A percentile compares a stretch with the other conserved stretches of the same genome.
Evolutionary conservation across 352 stramenopile genomes (phyloP).

Genomic region (Phytophthora boehmeriae): DNA sequence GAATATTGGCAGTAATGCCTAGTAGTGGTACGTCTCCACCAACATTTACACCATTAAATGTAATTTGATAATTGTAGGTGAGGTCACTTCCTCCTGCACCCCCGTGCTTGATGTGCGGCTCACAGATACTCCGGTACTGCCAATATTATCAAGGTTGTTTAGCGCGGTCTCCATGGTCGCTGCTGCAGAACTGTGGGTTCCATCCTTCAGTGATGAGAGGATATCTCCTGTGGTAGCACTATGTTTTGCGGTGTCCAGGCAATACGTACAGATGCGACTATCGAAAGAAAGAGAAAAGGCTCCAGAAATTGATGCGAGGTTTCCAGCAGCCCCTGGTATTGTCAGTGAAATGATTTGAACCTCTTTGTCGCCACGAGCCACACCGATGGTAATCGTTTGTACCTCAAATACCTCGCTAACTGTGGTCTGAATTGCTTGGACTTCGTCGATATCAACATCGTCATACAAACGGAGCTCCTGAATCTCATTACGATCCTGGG

Average conservation of each 20-base stretch:
- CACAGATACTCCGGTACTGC: conserved; percentile 37
- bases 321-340: conserved; percentile 66
- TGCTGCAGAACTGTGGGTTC: conserved; percentile 21
- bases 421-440: conserved; percentile 89
- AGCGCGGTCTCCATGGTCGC: conserved; percentile 35
- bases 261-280: conserved; percentile 70
- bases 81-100: conserved; percentile 45
- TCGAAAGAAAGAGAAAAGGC: conserved; percentile 65
- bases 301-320: conserved; percentile 53
- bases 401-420: conserved; percentile 83
- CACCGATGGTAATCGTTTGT: conserved; percentile 86
- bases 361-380: conserved; percentile 64
- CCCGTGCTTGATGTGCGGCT: conserved; percentile 18
- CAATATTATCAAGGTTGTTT: conserved; percentile 62
- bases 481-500: conserved; percentile 92
- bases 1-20: conserved; percentile 51
- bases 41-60: conserved; percentile 81
- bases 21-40: conserved; percentile 89
- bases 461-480: conserved; percentile 84
- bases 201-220: conserved; percentile 38
- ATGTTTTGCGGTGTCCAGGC: conserved; percentile 52
- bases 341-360: conserved; percentile 87
- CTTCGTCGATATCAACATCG: conserved; percentile 91
- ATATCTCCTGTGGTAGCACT: conserved; percentile 53
- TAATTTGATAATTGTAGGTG: conserved; percentile 81